Evolutionary conservation across 139 green algal genomes (phyloP), one percentile per base, ranked within the genome.

Genomic region (Chlamydomonas incerta): DNA sequence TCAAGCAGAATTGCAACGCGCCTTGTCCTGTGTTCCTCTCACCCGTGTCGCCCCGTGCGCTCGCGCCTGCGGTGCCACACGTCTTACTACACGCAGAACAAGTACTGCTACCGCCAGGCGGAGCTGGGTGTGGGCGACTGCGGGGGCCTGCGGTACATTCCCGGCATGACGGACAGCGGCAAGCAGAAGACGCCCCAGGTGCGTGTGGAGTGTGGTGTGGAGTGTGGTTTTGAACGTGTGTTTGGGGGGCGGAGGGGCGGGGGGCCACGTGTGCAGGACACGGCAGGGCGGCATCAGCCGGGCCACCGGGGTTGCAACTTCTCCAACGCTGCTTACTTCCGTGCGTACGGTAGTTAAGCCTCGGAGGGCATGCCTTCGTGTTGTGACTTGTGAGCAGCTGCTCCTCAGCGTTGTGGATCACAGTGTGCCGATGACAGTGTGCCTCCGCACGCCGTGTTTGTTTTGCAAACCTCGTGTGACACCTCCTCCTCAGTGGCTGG

Each of bases 41-140:
- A 15, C 46, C 52, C n/a, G n/a, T n/a, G n/a, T n/a, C n/a, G n/a
- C n/a, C n/a, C n/a, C n/a, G n/a, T n/a, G n/a, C n/a, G n/a, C n/a
- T n/a, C n/a, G n/a, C n/a, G n/a, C n/a, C n/a, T n/a, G n/a, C n/a
- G n/a, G n/a, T n/a, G n/a, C n/a, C n/a, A n/a, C n/a, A n/a, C n/a
- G n/a, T n/a, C n/a, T n/a, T n/a, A n/a, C n/a, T n/a, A n/a, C 15
- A 17, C 34, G 6, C 60, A 66, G 60, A 66, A 66, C 60, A 66
- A 66, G 60, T 66, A 66, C 60, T 66, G 60, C 89, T 90, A 86
- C 81, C 57, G 94, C 37, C 94, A 97, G 81, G 94, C 94, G 33
- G 94, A 96, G 90, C 82, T 96, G 41, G 94, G 94, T 20, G 82
- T 97, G 23, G 94, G 94, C 14, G 94, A 97, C 89, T 97, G 94